These are phyloP conservation scores for Xylaria sp. DNA, from an alignment of 2,329 filamentous ascomycete species.

Conservation along the genomic window DNA sequence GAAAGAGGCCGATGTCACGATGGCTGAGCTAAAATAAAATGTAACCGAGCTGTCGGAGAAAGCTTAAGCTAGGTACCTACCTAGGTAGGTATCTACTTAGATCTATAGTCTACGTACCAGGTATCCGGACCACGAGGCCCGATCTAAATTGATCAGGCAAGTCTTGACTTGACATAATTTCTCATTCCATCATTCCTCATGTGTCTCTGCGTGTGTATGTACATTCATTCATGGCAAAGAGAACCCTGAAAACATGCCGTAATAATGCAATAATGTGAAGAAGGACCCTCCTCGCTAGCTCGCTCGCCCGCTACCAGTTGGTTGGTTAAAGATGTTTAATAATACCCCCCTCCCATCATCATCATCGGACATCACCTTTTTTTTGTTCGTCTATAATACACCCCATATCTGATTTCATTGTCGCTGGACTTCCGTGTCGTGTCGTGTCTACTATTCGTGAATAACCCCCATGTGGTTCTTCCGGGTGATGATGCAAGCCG, in stretches of 20 bases:
- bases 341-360: background rate
- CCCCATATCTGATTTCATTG: background rate
- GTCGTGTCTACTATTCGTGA: background rate
- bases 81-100: too few species aligned
- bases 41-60: too few species aligned
- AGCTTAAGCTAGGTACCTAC: too few species aligned
- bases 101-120: too few species aligned
- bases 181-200: constrained; percentile 22
- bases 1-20: constrained; percentile 18
- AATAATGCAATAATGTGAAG: background rate
- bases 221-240: background rate
- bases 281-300: background rate
- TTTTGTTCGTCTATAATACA: constrained; percentile 21
- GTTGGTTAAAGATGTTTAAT: background rate
- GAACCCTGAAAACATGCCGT: background rate
- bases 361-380: background rate
- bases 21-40: background rate
- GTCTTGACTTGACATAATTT: background rate
- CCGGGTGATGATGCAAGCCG: background rate
- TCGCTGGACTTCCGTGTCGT: background rate
- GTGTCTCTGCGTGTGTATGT: background rate
- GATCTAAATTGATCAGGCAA: too few species aligned
- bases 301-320: background rate
- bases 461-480: background rate
- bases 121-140: too few species aligned